Base-by-base conservation (phyloP, 2,329 filamentous ascomycete genomes). In the Pseudogymnoascus pannorum region DNA sequence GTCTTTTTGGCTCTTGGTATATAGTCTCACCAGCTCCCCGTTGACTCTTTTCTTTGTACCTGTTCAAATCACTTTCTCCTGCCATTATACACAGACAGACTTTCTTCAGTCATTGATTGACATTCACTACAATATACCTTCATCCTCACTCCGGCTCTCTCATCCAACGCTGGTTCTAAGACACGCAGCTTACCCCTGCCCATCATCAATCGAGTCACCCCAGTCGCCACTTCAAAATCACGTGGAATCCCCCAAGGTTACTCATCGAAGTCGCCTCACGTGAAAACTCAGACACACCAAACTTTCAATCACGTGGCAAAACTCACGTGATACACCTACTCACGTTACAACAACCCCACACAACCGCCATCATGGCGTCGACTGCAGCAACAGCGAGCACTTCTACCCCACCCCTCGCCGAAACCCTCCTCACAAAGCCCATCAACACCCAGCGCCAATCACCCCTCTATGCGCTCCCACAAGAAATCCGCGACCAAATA, bases 401-500 rank as follows among this genome's bases (percentile, higher is more conserved):
- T 16, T 44, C 40, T 11, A 44, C 40, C 5, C 40, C 40, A 1
- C 40, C 40, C 18, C 51, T 57, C 24, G 31, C 51, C 26, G 31
- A 29, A 57, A 29, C 24, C 24, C 24, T 57, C 51, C 51, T 57
- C 51, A 7, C 51, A 2, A 24, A 3, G 7, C 31, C 51, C n/a
- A 57, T 57, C 4, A 29, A 57, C 51, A 29, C 51, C 24, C 51
- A 57, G 18, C 51, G 31, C 24, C 51, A 57, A 35, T 57, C 51
- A 4, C 51, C 51, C 26, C 51, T 57, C 24, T 57, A 57, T 26
- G 8, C 26, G n/a, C 51, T 57, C 11, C 51, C 51, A 1, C 51
- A 57, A 57, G 51, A 57, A n/a, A 57, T 57, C 31, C 51, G 51
- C 51, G 51, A 57, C 31, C 51, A 57, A 35, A 57, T 57, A 24